Evolutionary conservation across 2,329 filamentous ascomycete genomes (phyloP).

Genomic region (Ophiostoma populinum): DNA sequence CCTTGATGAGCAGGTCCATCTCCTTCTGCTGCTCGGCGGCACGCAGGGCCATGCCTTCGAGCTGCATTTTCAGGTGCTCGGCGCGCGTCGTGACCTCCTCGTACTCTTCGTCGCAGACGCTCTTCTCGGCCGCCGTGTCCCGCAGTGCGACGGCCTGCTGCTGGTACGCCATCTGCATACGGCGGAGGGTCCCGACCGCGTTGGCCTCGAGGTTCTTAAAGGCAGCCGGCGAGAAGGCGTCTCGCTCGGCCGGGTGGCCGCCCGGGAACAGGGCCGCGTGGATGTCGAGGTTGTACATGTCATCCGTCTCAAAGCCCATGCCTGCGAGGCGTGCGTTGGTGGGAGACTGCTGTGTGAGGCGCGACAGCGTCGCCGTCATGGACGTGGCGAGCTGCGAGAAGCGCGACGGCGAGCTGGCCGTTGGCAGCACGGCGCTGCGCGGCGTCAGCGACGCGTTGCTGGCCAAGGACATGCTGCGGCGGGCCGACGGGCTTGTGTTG

Average conservation of each 20-base stretch:
- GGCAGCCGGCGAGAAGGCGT: conserved; percentile 38
- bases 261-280: conserved; percentile 34
- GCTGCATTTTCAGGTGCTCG: conserved; percentile 37
- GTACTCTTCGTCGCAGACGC: conserved; percentile 34
- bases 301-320: conserved; percentile 24
- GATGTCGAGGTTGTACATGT: conserved; percentile 38
- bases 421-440: neutral
- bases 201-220: conserved; percentile 45
- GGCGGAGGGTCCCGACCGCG: conserved; percentile 35
- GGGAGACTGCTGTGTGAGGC: conserved; percentile 16
- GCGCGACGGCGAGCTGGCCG: conserved; percentile 19
- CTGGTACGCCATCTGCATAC: conserved; percentile 42
- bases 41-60: conserved; percentile 39
- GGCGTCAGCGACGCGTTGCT: conserved; percentile 10
- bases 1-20: conserved; percentile 26
- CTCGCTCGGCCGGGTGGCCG: conserved; percentile 23
- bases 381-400: conserved; percentile 30
- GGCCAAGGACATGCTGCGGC: conserved; percentile 13
- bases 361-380: conserved; percentile 26
- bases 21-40: conserved; percentile 35
- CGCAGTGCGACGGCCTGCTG: conserved; percentile 30
- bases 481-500: too few relatives aligned
- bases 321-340: conserved; percentile 7
- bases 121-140: conserved; percentile 35
- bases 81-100: conserved; percentile 37